Base-by-base conservation (phyloP, 202 grass and related monocot genomes). In the Zizania palustris region DNA sequence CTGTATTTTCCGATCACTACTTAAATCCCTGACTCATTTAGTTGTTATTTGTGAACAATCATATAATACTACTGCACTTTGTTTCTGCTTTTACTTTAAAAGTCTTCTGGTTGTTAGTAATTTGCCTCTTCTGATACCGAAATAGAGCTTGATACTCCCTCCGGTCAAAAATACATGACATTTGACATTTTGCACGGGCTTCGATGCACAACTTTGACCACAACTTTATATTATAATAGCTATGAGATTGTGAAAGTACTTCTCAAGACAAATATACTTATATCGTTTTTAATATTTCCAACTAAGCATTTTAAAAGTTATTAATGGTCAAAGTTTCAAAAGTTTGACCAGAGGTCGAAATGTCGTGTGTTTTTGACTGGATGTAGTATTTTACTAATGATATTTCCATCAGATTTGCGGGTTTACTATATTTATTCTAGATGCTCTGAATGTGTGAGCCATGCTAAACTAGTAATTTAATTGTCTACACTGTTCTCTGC, bases 381-480 rank as follows among this genome's bases (percentile, higher is more conserved):
- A 28, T 28, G 28, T 28, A 28, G 28, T 28, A 6, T 22, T 36
- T 14, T 8, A 65, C 40, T 15, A 63, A 5, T 72, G n/a, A 3
- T 19, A 71, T 55, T 56, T 57, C 37, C 39, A 63, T 14, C 18
- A 2, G 4, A 59, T 65, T 55, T 56, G 45, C 61, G 8, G 38
- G 9, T 69, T 71, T 63, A 71, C 5, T 59, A 60, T 9, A 63
- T 40, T 49, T 39, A 38, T 71, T 56, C 5, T 76, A 5, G 46
- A 5, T 48, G 15, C 9, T 2, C 71, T 81, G 34, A 69, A 53
- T 60, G 28, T 40, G 6, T 33, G 9, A 67, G 49, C 45, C 11
- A 60, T 70, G 18, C 72, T 86, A 20, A 53, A 59, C 49, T 58
- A 76, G 46, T 45, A 69, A 59, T 58, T 76, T 83, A 74, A 11